Evolutionary conservation across 345 rosid genomes (phyloP), one percentile per base, ranked within the genome.

Genomic region (Aethionema arabicum): DNA sequence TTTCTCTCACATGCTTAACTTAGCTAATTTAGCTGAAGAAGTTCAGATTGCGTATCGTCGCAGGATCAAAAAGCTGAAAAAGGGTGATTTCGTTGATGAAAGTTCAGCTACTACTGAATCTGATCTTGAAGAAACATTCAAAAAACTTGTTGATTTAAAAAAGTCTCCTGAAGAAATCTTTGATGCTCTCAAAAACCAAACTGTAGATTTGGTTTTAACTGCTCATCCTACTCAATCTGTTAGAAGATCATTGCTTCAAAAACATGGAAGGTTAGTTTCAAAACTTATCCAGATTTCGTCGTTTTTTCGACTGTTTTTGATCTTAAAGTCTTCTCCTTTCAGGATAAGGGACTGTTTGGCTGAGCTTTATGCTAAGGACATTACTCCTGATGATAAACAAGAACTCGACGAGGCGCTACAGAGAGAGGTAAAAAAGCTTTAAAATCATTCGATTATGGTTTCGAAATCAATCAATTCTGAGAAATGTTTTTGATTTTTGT

Each of bases 171-270:
- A 84, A 74, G 95, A 93, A 70, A 87, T 93, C 63, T 90, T 90
- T 40, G 96, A 87, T 69, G 99, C 99, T 35, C 71, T 93, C 51
- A 93, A 90, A 82, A 90, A 90, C 65, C 99, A 93, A 74, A 93
- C 97, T 29, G 99, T 93, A 43, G 99, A 90, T 81, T 81, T 93
- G 72, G 99, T 93, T 64, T 77, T 92, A 6, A 92, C 98, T 73
- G 98, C 98, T 70, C 98, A 92, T 73, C 98, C 98, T 63, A 92
- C 98, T 46, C 98, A 92, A 63, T 89, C 97, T 9, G 83, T 92
- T 16, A 88, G 95, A 43, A 79, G 98, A 84, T 92, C 98, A 36
- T 82, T 92, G 77, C 97, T 92, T 71, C 95, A 92, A 75, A 92
- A 92, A 69, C 97, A 89, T 59, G 95, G 79, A 43, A 89, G 98